Conservation (phyloP, 176 grass and related monocot genomes). For the Urochloa ruziziensis region DNA sequence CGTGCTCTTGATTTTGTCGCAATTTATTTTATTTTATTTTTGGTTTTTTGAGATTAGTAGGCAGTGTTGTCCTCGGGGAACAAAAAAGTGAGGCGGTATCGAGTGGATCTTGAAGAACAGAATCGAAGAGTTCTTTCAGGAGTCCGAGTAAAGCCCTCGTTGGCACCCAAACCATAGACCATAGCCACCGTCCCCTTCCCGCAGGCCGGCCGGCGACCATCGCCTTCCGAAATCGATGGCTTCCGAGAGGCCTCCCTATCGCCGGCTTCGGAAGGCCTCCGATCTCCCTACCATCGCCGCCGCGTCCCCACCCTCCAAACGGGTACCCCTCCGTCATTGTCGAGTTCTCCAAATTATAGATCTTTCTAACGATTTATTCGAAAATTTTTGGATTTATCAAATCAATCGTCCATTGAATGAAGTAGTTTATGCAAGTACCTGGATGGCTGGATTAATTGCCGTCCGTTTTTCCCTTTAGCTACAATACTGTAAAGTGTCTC, state of each 20-base stretch:
- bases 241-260: neutral
- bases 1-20: too few relatives aligned
- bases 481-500: too few relatives aligned
- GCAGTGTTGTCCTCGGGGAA: too few relatives aligned
- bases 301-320: neutral
- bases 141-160: too few relatives aligned
- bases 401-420: neutral
- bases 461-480: too few relatives aligned
- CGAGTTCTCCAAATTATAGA: neutral
- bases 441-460: too few relatives aligned
- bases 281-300: neutral
- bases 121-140: too few relatives aligned
- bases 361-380: neutral
- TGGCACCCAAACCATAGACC: neutral
- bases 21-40: too few relatives aligned
- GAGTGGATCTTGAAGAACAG: too few relatives aligned
- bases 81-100: too few relatives aligned
- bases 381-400: neutral
- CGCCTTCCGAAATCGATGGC: neutral
- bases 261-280: neutral
- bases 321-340: neutral
- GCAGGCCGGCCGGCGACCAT: neutral
- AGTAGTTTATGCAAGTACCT: too few relatives aligned
- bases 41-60: too few relatives aligned
- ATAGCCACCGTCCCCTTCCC: neutral